Base-by-base conservation (phyloP, 1,284 basidiomycete genomes). In the Phylloboletellus chloephorus region DNA sequence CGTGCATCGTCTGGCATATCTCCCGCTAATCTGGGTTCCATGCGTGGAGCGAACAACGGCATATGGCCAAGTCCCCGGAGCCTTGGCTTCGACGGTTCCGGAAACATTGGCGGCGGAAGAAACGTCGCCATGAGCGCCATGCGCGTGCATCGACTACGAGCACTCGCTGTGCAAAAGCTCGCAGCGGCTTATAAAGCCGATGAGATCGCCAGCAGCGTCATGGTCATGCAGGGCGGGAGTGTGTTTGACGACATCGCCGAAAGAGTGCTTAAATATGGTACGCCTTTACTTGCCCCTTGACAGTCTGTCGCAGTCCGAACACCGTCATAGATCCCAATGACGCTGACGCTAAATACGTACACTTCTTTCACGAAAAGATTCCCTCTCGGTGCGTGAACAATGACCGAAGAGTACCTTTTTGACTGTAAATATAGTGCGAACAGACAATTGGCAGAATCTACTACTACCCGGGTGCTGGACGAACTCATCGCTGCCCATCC, bases 281-380 rank as follows among this genome's bases (percentile, higher is more conserved):
- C 13, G 47, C 30, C 37, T 13, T 22, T 13, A 2, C 36, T 26
- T 23, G 40, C 21, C 28, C 2, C 25, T 10, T 23, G 3, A 30
- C 25, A 23, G 5, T 19, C 8, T 1, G 15, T 28, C 25, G 3
- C 31, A 2, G 23, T 37, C 33, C 6, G 21, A 47, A 38, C 43
- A 16, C 8, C 26, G 2, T 28, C 35, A 13, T 50, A 83, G 88
- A 89, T 57, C 84, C 86, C 0, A 69, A 72, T 50, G 82, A 89
- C 52, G 53, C 72, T 6, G 85, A 90, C 53, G 87, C 88, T 4
- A 78, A 74, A 68, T 90, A 90, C 60, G 86, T 90, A 4, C 82
- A 89, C 53, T 90, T 90, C 57, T 90, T 90, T 63, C 88, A 90
- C 54, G 87, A 91, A 57, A 89, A 88, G 65, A 90, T 91, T 51